Conservation (phyloP, 2,329 filamentous ascomycete genomes). For the Graphiopsis chlorocephala region DNA sequence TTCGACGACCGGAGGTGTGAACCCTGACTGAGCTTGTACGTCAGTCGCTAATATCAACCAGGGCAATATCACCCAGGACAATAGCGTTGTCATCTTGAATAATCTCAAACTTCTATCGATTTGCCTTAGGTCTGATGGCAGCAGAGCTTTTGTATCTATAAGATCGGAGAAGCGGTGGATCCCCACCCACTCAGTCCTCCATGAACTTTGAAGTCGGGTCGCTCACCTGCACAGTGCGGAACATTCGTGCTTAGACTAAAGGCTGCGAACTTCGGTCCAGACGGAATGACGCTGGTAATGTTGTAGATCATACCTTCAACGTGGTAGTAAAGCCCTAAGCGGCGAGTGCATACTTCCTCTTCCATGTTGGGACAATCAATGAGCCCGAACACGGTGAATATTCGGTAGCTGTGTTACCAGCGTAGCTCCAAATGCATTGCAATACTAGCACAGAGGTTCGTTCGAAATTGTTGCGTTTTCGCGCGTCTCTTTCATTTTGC, state of each 20-base stretch:
- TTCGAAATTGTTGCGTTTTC: too few species aligned
- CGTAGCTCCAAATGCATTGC: background rate
- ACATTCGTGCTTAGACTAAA: background rate
- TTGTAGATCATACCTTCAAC: background rate
- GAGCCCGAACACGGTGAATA: background rate
- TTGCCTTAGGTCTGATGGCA: background rate
- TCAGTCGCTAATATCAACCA: background rate
- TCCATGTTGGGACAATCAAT: background rate
- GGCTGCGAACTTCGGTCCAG: background rate
- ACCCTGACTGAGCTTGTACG: constrained; percentile 15
- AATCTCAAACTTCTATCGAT: too few species aligned
- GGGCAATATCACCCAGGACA: background rate
- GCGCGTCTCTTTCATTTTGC: background rate
- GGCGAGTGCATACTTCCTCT: background rate
- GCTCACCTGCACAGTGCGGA: background rate
- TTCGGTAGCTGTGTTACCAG: background rate
- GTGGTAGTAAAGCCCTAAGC: background rate
- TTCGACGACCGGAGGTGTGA: constrained; percentile 14
- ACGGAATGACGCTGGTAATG: background rate
- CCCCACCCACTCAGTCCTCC: background rate
- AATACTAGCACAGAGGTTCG: background rate
- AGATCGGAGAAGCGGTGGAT: background rate
- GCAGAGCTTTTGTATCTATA: background rate
- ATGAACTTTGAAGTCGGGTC: background rate
- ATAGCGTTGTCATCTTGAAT: too few species aligned